Conservation (phyloP, 352 stramenopile species). For the Globisporangium sylvaticum region DNA sequence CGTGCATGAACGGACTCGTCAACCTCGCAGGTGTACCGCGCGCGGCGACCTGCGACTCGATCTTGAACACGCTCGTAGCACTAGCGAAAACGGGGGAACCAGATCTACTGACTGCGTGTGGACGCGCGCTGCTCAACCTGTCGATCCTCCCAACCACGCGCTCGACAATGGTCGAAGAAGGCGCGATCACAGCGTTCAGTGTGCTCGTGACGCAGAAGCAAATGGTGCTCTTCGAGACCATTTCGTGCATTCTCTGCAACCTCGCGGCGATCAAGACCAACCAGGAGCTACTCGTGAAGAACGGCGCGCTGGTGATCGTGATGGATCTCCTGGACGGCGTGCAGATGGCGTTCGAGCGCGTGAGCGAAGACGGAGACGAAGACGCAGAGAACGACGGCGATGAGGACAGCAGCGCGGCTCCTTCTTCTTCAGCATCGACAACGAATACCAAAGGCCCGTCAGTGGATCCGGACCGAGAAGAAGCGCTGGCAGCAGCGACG, state of each 20-base stretch:
- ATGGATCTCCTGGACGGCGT: slow-evolving; percentile 38
- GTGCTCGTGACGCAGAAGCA: slow-evolving; percentile 36
- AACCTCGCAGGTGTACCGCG: slow-evolving; percentile 66
- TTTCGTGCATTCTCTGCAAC: slow-evolving; percentile 58
- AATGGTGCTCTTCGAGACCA: slow-evolving; percentile 37
- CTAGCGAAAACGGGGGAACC: slow-evolving; percentile 33
- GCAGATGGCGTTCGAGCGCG: slow-evolving; percentile 22
- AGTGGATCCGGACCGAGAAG: slow-evolving; percentile 14
- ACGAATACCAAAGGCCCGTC: neutral
- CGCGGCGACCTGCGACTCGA: slow-evolving; percentile 68
- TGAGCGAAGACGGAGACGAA: slow-evolving; percentile 15
- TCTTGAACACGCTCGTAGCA: slow-evolving; percentile 47
- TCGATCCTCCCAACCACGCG: slow-evolving; percentile 78
- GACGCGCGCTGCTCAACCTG: slow-evolving; percentile 68
- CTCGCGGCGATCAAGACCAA: slow-evolving; percentile 57
- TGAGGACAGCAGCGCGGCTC: neutral
- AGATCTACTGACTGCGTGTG: slow-evolving; percentile 30
- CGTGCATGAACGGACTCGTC: slow-evolving; percentile 65
- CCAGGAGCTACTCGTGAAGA: slow-evolving; percentile 59
- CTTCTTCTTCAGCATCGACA: slow-evolving; percentile 1
- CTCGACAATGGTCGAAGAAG: slow-evolving; percentile 68
- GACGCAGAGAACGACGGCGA: slow-evolving; percentile 13
- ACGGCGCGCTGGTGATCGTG: slow-evolving; percentile 42
- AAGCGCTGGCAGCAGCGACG: slow-evolving; percentile 16
- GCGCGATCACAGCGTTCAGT: slow-evolving; percentile 49